A percentile compares a stretch with the other conserved stretches of the same genome.
These are phyloP conservation scores for Citrus mangshanensis DNA, from an alignment of 345 rosid species.

Conservation along the genomic window DNA sequence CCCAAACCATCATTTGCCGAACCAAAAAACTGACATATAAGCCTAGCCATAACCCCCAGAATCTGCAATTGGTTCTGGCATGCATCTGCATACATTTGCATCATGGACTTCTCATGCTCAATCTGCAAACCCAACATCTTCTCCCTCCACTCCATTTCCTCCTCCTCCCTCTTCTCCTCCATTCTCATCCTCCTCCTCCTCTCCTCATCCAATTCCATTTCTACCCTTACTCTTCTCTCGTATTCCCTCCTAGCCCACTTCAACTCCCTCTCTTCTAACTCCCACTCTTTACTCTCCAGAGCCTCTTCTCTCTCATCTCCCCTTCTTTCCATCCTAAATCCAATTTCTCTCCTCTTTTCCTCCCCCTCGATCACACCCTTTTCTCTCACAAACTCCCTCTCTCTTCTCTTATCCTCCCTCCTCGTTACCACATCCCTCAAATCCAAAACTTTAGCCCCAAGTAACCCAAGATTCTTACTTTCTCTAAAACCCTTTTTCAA, in stretches of 20 bases:
- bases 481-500: slow-evolving; percentile 27
- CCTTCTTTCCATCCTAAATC: slow-evolving; percentile 30
- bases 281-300: slow-evolving; percentile 42
- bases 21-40: slow-evolving; percentile 62
- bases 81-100: slow-evolving; percentile 71
- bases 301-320: slow-evolving; percentile 37
- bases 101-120: slow-evolving; percentile 67
- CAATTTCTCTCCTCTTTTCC: slow-evolving; percentile 44
- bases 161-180: slow-evolving; percentile 71
- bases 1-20: slow-evolving; percentile 51
- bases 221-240: slow-evolving; percentile 43
- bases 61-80: slow-evolving; percentile 78
- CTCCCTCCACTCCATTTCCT: slow-evolving; percentile 81
- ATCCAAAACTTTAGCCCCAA: slow-evolving; percentile 48
- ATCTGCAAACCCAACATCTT: slow-evolving; percentile 57
- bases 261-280: slow-evolving; percentile 54
- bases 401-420: slow-evolving; percentile 63
- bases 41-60: slow-evolving; percentile 60
- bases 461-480: slow-evolving; percentile 43
- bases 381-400: slow-evolving; percentile 47
- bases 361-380: slow-evolving; percentile 33
- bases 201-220: slow-evolving; percentile 50
- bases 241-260: slow-evolving; percentile 44
- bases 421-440: slow-evolving; percentile 45
- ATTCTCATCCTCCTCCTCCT: slow-evolving; percentile 44